These are phyloP conservation scores for Lecanosticta acicola DNA, from an alignment of 2,329 filamentous ascomycete species.

Conservation along the genomic window DNA sequence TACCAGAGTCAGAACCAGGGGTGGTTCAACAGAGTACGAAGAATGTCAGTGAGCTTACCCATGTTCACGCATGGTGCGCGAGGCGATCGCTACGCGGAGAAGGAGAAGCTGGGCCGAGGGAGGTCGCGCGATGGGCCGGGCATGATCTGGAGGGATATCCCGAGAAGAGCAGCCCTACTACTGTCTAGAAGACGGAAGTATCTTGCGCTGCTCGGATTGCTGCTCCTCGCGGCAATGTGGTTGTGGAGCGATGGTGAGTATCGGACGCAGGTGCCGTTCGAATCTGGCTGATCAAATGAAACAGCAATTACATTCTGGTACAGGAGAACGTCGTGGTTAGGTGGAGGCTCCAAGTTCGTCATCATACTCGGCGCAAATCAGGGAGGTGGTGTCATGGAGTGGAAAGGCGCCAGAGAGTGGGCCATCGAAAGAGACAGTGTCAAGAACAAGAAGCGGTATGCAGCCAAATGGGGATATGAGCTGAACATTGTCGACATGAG, in stretches of 20 bases:
- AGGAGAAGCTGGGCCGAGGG: conserved; percentile 66
- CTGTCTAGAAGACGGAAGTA: conserved; percentile 28
- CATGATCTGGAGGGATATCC: conserved; percentile 18
- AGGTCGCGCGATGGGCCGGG: conserved; percentile 10
- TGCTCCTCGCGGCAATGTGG: conserved; percentile 21
- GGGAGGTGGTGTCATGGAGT: conserved; percentile 96
- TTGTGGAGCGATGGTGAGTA: conserved; percentile 26
- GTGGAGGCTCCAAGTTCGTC: conserved; percentile 85
- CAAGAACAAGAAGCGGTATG: conserved; percentile 89
- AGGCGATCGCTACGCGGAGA: conserved; percentile 56
- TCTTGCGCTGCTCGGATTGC: conserved; percentile 22
- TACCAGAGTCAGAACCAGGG: conserved; percentile 74
- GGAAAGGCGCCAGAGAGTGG: conserved; percentile 97
- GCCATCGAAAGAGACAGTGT: conserved; percentile 95
- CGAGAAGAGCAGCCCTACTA: conserved; percentile 24
- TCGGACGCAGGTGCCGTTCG: neutral
- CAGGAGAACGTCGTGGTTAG: conserved; percentile 65
- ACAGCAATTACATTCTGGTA: conserved; percentile 57
- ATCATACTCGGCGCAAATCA: conserved; percentile 90
- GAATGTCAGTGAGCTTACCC: conserved; percentile 72
- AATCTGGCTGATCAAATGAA: conserved; percentile 14
- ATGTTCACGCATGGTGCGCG: conserved; percentile 55
- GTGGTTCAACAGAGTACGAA: conserved; percentile 79
- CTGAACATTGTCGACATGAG: conserved; percentile 97
- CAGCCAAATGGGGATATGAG: conserved; percentile 83